Percentiles rank a stretch among this genome's conserved stretches.
Evolutionary conservation across 495 filamentous ascomycete genomes (phyloP).

Genomic region (Neurospora intermedia): DNA sequence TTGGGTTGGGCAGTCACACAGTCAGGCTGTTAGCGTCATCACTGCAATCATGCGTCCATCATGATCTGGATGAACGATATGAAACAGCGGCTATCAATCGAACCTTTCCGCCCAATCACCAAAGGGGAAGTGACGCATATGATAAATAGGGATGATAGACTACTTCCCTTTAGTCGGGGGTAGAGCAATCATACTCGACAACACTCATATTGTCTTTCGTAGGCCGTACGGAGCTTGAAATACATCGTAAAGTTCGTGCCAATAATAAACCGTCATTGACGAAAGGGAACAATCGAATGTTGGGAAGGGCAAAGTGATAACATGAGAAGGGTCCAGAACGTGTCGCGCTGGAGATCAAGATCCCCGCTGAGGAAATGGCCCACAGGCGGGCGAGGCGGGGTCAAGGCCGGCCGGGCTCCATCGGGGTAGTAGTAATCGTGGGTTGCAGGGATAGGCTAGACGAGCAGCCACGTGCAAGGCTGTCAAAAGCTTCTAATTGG

Average conservation of each 20-base stretch:
- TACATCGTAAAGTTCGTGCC: neutral
- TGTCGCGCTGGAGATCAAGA: neutral
- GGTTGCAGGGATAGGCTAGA: neutral
- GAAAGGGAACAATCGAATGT: neutral
- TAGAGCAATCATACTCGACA: neutral
- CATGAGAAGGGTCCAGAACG: conserved; percentile 7
- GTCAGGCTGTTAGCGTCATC: conserved; percentile 8
- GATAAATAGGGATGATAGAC: neutral
- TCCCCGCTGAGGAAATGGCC: neutral
- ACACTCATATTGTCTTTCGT: neutral
- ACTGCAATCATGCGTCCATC: conserved; percentile 14
- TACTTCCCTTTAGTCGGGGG: neutral
- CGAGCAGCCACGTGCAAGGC: neutral
- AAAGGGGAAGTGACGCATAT: neutral
- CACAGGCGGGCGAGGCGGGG: neutral
- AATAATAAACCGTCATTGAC: neutral
- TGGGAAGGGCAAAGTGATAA: neutral
- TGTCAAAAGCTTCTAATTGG: neutral
- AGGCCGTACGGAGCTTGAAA: neutral
- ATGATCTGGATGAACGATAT: conserved; percentile 7
- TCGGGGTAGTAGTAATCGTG: neutral
- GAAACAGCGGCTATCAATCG: conserved; percentile 18
- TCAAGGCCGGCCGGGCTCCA: neutral
- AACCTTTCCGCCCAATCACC: conserved; percentile 16
- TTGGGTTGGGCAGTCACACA: conserved; percentile 26